Conservation (phyloP, 2,329 filamentous ascomycete species). For the Alternaria arbusti region DNA sequence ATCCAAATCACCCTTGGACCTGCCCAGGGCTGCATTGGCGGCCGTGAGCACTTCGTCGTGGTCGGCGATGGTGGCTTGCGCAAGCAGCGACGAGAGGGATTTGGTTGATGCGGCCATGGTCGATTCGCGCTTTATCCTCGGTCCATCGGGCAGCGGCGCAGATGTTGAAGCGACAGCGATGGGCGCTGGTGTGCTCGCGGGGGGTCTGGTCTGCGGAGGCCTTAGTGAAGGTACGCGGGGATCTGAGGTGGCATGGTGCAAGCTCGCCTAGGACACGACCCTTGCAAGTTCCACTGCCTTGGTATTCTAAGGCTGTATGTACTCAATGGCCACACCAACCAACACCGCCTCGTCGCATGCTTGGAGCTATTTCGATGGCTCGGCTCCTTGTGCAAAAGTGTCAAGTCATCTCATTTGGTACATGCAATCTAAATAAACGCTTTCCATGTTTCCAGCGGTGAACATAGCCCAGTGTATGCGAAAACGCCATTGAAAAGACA, state of each 20-base stretch:
- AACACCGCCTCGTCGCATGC: neutral
- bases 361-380: neutral
- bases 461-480: neutral
- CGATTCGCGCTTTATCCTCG: slow-evolving; percentile 17
- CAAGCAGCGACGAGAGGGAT: slow-evolving; percentile 63
- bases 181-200: slow-evolving; percentile 19
- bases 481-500: neutral
- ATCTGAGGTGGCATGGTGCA: slow-evolving; percentile 34
- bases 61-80: slow-evolving; percentile 67
- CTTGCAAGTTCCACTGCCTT: slow-evolving; percentile 8
- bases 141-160: slow-evolving; percentile 30
- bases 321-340: neutral
- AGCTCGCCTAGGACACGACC: slow-evolving; percentile 31
- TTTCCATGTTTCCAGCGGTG: neutral
- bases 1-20: slow-evolving; percentile 63
- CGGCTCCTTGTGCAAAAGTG: neutral
- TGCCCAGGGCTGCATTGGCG: slow-evolving; percentile 63
- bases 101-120: slow-evolving; percentile 50
- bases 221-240: slow-evolving; percentile 34
- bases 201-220: slow-evolving; percentile 26
- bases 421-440: neutral
- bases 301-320: slow-evolving; percentile 14
- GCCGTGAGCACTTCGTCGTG: slow-evolving; percentile 75
- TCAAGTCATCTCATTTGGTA: neutral
- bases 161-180: neutral